These are phyloP conservation scores for Daldinia loculata DNA, from an alignment of 495 filamentous ascomycete genomes.

Conservation along the genomic window DNA sequence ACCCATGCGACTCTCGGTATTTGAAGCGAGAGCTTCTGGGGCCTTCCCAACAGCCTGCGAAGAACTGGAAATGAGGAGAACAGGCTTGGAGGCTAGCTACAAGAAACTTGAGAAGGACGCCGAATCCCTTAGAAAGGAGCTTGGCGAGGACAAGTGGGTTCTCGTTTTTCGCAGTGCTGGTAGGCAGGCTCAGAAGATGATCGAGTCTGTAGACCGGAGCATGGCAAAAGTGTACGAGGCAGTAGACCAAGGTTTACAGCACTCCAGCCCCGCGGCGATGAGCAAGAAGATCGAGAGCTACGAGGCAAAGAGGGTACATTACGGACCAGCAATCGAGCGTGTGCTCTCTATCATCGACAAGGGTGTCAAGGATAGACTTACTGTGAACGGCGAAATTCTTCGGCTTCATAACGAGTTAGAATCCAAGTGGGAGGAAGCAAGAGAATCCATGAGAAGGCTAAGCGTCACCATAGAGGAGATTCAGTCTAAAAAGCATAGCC, in stretches of 20 bases:
- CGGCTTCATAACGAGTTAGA: constrained; percentile 84
- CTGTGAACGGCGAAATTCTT: constrained; percentile 93
- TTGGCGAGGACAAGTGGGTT: constrained; percentile 95
- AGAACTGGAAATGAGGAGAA: constrained; percentile 78
- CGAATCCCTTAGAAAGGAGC: constrained; percentile 82
- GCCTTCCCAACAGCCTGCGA: constrained; percentile 90
- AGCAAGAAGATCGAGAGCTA: constrained; percentile 89
- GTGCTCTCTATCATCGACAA: constrained; percentile 91
- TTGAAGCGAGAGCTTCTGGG: constrained; percentile 75
- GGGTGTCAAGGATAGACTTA: constrained; percentile 87
- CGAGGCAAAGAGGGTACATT: constrained; percentile 94
- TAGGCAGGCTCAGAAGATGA: constrained; percentile 91
- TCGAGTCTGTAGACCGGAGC: constrained; percentile 87
- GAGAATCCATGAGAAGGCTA: constrained; percentile 77
- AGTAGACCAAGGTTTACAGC: constrained; percentile 73
- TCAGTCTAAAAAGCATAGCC: constrained; percentile 67
- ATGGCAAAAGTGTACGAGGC: constrained; percentile 82
- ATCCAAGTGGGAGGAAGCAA: constrained; percentile 77
- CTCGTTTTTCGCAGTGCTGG: constrained; percentile 94
- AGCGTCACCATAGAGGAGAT: constrained; percentile 78
- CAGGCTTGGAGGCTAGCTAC: constrained; percentile 77
- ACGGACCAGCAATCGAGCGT: constrained; percentile 91
- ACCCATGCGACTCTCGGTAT: constrained; percentile 92
- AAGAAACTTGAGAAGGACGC: constrained; percentile 86
- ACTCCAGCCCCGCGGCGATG: constrained; percentile 70